phyloP scores from a whole-genome alignment of 768 basidiomycete species.

The Leccinum variicolor region DNA sequence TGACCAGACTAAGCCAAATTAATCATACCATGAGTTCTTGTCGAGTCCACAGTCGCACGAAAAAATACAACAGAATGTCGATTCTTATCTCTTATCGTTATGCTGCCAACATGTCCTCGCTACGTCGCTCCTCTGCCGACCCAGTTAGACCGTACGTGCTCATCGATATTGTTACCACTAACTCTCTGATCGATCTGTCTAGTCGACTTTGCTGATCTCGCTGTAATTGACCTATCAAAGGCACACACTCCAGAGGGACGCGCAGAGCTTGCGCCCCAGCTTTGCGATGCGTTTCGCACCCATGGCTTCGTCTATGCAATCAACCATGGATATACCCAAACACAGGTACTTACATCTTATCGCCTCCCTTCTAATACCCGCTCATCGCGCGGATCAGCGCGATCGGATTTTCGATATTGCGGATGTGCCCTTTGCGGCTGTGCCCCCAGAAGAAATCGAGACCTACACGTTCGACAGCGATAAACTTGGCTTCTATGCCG shows the following conservation, averaged over 20 bases:
- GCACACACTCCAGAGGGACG: conserved; percentile 40
- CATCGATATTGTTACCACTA: too few species aligned
- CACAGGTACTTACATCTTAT: conserved; percentile 27
- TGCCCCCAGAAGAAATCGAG: conserved; percentile 31
- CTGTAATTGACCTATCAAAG: conserved; percentile 49
- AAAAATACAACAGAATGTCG: too few species aligned
- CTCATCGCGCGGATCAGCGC: conserved; percentile 30
- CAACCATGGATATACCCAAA: conserved; percentile 38
- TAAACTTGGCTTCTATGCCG: conserved; percentile 43
- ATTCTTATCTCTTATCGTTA: too few species aligned
- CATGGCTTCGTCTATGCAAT: conserved; percentile 41
- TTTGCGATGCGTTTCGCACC: conserved; percentile 43
- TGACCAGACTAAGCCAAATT: too few species aligned
- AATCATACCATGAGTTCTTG: too few species aligned
- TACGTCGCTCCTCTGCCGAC: too few species aligned
- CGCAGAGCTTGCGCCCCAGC: conserved; percentile 35
- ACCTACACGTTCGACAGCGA: conserved; percentile 36
- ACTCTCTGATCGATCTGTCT: conserved; percentile 2
- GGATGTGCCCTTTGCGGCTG: conserved; percentile 41
- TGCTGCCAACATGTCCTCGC: too few species aligned
- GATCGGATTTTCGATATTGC: conserved; percentile 48
- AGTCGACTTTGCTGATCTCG: conserved; percentile 50
- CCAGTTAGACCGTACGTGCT: too few species aligned
- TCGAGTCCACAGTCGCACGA: too few species aligned
- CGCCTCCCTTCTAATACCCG: conserved; percentile 8